Evolutionary conservation across 345 rosid genomes (phyloP), one percentile per base, ranked within the genome.

Genomic region (Abelmoschus esculentus): DNA sequence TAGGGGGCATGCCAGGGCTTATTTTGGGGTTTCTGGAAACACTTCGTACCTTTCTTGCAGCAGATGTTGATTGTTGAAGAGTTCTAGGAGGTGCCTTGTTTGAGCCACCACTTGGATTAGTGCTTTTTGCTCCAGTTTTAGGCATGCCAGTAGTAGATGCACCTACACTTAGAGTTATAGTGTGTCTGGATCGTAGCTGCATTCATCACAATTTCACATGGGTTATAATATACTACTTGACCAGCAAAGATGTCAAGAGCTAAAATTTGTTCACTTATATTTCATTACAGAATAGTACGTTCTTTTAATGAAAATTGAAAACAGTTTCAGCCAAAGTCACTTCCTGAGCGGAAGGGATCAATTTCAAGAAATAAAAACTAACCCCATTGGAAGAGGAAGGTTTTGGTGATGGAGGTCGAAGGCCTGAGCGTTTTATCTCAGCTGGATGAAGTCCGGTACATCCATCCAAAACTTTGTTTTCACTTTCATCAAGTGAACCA

Each of bases 331-430:
- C 17, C 17, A 49, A 15, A 49, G 13, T 15, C 53, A 49, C 6
- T 49, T 49, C 53, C 53, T 6, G 55, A 49, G 5, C 64, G 18
- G 5, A 47, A 32, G 42, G 70, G 40, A 63, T 31, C 9, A 70
- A 71, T 66, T 34, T 50, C 44, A 80, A 42, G 67, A 73, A 69
- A 68, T 42, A 52, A 77, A 53, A 80, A 77, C 96, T 81, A 42
- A 92, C 98, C 90, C 96, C 96, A 61, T 96, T 96, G 83, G 92
- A 92, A 84, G 82, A 92, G 76, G 97, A 96, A 61, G 90, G 68
- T 75, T 92, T 96, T 68, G 99, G 96, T 63, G 97, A 89, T 64
- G 98, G 99, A 85, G 90, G 72, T 14, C 96, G 82, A 64, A 96
- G 95, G 73, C 97, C 95, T 12, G 98, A 76, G 54, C 93, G 95